These are phyloP conservation scores for Chaetomium sp. DNA, from an alignment of 2,329 filamentous ascomycete genomes.

Conservation along the genomic window DNA sequence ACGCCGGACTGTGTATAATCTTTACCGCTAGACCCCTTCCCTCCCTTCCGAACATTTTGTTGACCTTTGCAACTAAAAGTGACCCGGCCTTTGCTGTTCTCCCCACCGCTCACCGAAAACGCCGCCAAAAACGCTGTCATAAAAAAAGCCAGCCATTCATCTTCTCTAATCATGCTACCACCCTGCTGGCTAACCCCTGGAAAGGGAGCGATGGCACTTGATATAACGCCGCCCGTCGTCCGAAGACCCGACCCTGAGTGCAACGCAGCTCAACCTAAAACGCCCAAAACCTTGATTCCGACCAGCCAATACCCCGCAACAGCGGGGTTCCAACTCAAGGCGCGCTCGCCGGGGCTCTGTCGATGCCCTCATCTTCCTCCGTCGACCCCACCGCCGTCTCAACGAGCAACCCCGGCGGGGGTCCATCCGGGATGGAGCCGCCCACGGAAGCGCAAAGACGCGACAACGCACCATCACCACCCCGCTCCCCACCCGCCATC, in stretches of 20 bases:
- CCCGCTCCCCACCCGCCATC: neutral
- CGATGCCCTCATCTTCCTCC: too few species aligned
- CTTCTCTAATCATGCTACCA: neutral
- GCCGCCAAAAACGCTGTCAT: neutral
- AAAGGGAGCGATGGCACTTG: neutral
- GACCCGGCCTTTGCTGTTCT: too few species aligned
- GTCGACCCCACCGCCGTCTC: too few species aligned
- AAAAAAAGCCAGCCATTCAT: slow-evolving; percentile 4
- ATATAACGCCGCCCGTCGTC: neutral
- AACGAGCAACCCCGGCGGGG: too few species aligned
- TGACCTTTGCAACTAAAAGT: neutral
- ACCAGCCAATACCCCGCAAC: neutral
- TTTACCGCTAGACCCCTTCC: neutral
- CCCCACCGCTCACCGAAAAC: neutral
- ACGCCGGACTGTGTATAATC: neutral
- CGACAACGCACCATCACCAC: neutral
- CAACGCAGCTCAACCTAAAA: neutral
- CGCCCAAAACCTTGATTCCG: neutral
- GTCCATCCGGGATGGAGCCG: too few species aligned
- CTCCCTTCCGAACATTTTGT: neutral
- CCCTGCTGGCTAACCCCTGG: neutral
- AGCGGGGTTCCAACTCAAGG: too few species aligned
- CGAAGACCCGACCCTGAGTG: neutral
- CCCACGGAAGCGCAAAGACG: neutral
- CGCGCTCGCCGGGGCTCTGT: neutral